Conservation (phyloP, 768 basidiomycete genomes). For the Hemileccinum rubropunctum region DNA sequence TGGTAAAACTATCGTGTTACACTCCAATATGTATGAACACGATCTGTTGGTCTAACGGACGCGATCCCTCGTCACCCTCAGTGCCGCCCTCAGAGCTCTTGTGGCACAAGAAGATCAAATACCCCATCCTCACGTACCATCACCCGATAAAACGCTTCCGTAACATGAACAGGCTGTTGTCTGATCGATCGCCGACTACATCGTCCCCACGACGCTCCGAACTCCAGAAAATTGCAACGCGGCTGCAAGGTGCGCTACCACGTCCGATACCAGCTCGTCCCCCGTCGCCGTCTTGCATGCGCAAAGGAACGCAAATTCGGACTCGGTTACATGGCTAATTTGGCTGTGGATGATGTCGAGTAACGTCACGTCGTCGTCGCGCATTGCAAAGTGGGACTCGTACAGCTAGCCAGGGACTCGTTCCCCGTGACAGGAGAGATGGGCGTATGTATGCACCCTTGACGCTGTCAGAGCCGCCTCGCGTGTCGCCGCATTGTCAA, state of each 20-base stretch:
- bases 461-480: slow-evolving; percentile 8
- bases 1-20: neutral
- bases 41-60: slow-evolving; percentile 24
- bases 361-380: slow-evolving; percentile 18
- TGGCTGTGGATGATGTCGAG: slow-evolving; percentile 15
- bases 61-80: neutral
- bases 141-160: slow-evolving; percentile 17
- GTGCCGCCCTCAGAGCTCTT: neutral
- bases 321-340: too few relatives aligned
- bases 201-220: slow-evolving; percentile 30
- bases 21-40: slow-evolving; percentile 23
- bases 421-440: slow-evolving; percentile 31
- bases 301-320: slow-evolving; percentile 31
- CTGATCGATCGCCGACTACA: slow-evolving; percentile 29
- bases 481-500: slow-evolving; percentile 11
- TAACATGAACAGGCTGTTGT: slow-evolving; percentile 11
- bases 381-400: slow-evolving; percentile 19
- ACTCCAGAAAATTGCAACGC: slow-evolving; percentile 29
- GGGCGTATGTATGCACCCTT: slow-evolving; percentile 17
- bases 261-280: slow-evolving; percentile 21
- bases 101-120: too few relatives aligned
- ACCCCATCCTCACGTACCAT: slow-evolving; percentile 17
- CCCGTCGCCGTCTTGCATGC: slow-evolving; percentile 31
- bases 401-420: slow-evolving; percentile 10
- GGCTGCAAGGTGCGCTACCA: slow-evolving; percentile 30